Conservation (phyloP, 129 eudicot species). For the Logfia minima region DNA sequence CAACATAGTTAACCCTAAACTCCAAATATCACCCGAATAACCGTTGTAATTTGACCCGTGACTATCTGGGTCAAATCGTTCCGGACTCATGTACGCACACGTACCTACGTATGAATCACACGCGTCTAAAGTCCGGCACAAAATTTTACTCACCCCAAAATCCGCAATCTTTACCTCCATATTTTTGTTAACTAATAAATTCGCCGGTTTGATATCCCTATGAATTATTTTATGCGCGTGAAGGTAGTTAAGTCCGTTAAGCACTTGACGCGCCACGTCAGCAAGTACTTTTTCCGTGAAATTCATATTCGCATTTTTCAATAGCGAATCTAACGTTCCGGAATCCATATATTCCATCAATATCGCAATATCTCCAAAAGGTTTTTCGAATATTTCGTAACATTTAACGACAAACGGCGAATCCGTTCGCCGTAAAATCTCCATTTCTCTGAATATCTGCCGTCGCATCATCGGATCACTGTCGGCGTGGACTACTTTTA, state of each 20-base stretch:
- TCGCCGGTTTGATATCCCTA: constrained; percentile 73
- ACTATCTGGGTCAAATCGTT: constrained; percentile 76
- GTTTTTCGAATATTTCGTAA: constrained; percentile 56
- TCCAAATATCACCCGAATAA: constrained; percentile 82
- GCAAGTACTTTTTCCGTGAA: constrained; percentile 52
- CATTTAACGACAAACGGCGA: constrained; percentile 71
- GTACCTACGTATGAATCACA: constrained; percentile 91
- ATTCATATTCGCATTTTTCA: constrained; percentile 31
- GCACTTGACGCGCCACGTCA: constrained; percentile 52
- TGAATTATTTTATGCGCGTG: constrained; percentile 74
- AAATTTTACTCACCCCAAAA: constrained; percentile 81
- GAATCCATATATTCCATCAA: constrained; percentile 74
- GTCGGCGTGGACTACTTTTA: constrained; percentile 62
- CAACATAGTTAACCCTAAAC: constrained; percentile 70
- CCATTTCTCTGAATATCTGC: constrained; percentile 55
- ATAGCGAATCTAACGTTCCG: constrained; percentile 56
- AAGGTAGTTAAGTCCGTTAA: constrained; percentile 58
- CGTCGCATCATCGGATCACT: constrained; percentile 57
- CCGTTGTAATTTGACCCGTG: constrained; percentile 70
- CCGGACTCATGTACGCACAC: constrained; percentile 96
- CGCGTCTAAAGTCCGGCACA: constrained; percentile 66
- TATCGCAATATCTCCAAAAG: constrained; percentile 68
- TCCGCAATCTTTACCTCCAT: constrained; percentile 76
- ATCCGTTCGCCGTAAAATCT: constrained; percentile 75
- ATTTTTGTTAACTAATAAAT: constrained; percentile 48